Evolutionary conservation across 805 yeast genomes (phyloP).

Genomic region (Kluyveromyces siamensis): DNA sequence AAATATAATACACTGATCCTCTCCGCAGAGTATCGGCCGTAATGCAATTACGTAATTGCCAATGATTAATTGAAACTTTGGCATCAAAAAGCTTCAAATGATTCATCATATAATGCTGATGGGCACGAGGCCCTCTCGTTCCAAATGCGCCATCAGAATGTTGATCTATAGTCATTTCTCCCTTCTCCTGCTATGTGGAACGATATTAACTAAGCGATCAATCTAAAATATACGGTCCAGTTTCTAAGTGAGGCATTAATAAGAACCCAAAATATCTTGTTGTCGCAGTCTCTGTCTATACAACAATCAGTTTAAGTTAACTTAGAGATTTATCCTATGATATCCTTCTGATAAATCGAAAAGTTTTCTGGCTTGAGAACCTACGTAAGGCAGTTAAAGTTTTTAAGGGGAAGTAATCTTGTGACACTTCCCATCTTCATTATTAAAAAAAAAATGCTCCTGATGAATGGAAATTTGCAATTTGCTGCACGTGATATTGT

Average conservation of each 20-base stretch:
- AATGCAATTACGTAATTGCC: conserved; percentile 77
- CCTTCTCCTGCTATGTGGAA: background rate
- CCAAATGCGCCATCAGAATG: background rate
- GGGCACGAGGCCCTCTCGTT: background rate
- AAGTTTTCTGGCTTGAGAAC: background rate
- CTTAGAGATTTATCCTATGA: too few relatives aligned
- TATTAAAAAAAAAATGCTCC: background rate
- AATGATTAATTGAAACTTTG: conserved; percentile 38
- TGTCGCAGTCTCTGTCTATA: too few relatives aligned
- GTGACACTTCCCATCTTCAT: background rate
- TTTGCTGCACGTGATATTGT: too few relatives aligned
- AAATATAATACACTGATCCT: conserved; percentile 48
- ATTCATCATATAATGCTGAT: conserved; percentile 23
- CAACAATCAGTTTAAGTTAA: too few relatives aligned
- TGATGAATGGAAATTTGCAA: background rate
- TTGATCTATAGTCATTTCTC: conserved; percentile 2
- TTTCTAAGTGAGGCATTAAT: too few relatives aligned
- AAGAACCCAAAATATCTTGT: background rate
- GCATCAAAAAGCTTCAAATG: conserved; percentile 24
- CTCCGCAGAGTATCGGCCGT: conserved; percentile 37
- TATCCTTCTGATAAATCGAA: background rate
- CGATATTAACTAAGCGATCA: background rate
- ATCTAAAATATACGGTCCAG: background rate
- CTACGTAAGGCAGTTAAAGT: background rate
- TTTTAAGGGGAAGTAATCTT: background rate